Evolutionary conservation across 208 protist genomes (phyloP), one percentile per base, ranked within the genome.

Genomic region (Endotrypanum monterogeii): DNA sequence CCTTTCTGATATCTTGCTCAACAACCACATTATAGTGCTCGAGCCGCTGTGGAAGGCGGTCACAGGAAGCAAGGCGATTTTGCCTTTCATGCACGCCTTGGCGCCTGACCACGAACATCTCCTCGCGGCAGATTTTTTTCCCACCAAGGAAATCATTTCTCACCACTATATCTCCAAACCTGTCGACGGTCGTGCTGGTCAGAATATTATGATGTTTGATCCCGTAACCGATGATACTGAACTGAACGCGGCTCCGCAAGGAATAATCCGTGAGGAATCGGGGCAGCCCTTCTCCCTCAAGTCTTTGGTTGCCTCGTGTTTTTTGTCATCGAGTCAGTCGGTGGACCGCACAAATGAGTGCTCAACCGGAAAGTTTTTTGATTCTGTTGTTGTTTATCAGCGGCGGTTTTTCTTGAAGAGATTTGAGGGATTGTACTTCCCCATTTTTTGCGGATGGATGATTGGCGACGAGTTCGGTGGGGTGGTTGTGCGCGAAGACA

Each of bases 41-140:
- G 90, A 96, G 77, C 89, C 92, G 54, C 72, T 93, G 62, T 96
- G 89, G 87, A 96, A 94, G 74, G 78, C 84, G 55, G 71, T 94
- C 32, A 92, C 88, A 2, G 88, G 89, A 1, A 94, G 88, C 79
- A 96, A 92, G 70, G 89, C 87, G 30, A 86, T 94, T 35, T 73
- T 96, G 41, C 87, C 89, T 16, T 91, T 91, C 65, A 93, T 94
- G 83, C 79, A 93, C 71, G 74, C 78, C 52, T 61, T 89, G 20
- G 84, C 86, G 12, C 83, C 83, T 0, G 80, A 92, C 41, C 88
- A 91, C 68, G 69, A 86, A 69, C 80, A 91, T 76, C 86, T 94
- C 76, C 80, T 96, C 39, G 71, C 83, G 20, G 83, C 88, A 32
- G 83, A 75, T 72, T 95, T 94, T 76, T 48, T 83, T 28, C 79